Conservation (phyloP, 176 grass and related monocot genomes). For the Carex parvula region DNA sequence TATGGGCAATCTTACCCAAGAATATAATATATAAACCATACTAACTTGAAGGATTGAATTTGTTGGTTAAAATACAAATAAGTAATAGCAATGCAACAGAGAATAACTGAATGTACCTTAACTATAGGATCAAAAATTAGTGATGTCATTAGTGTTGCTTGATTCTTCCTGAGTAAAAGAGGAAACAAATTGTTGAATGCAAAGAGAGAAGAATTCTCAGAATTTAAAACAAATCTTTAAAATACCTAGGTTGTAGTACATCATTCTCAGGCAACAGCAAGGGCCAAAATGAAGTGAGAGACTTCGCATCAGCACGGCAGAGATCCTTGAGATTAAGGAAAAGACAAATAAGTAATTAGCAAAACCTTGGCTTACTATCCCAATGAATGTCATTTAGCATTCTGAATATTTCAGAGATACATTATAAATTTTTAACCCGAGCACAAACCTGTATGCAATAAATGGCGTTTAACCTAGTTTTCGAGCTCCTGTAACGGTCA, state of each 20-base stretch:
- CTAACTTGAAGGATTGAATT: background rate
- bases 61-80: background rate
- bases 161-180: constrained; percentile 69
- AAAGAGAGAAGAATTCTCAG: constrained; percentile 20
- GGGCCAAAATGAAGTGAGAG: constrained; percentile 80
- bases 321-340: constrained; percentile 57
- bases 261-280: constrained; percentile 89
- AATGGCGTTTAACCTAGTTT: constrained; percentile 78
- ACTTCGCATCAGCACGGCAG: constrained; percentile 78
- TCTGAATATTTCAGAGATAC: background rate
- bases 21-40: background rate
- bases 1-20: background rate
- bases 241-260: constrained; percentile 75
- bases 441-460: constrained; percentile 73
- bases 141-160: constrained; percentile 89
- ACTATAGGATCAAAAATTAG: constrained; percentile 86
- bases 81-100: background rate
- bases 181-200: constrained; percentile 26
- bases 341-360: constrained; percentile 6
- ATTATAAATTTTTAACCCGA: background rate
- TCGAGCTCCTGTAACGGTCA: constrained; percentile 76
- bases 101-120: constrained; percentile 50
- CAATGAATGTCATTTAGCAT: background rate
- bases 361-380: background rate
- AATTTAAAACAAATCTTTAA: background rate